phyloP scores from a whole-genome alignment of 2,329 filamentous ascomycete species.

The Claviceps pazoutovae region DNA sequence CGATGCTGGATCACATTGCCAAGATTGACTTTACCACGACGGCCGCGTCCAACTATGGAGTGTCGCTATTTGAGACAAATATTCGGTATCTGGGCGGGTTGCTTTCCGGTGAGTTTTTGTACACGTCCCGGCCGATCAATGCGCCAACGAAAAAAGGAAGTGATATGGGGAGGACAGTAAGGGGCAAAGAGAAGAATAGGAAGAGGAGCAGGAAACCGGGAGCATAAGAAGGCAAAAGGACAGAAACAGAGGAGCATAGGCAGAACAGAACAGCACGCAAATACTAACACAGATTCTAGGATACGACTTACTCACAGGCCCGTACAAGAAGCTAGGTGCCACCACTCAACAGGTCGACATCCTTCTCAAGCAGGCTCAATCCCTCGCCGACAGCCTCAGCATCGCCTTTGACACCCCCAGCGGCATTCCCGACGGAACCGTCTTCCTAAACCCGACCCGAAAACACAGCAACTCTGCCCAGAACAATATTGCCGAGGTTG shows the following conservation, averaged over 20 bases:
- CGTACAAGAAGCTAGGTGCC: conserved; percentile 36
- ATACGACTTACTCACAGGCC: conserved; percentile 60
- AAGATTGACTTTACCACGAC: conserved; percentile 58
- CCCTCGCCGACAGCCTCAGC: conserved; percentile 57
- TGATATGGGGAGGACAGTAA: too few species aligned
- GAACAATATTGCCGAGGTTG: conserved; percentile 64
- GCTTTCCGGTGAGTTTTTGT: conserved; percentile 42
- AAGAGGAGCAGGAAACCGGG: neutral
- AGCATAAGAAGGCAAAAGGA: neutral
- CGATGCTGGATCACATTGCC: conserved; percentile 58
- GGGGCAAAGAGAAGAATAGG: neutral
- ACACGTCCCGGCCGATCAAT: too few species aligned
- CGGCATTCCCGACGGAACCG: conserved; percentile 58
- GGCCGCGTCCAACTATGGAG: conserved; percentile 23
- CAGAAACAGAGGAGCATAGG: neutral
- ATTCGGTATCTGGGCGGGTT: conserved; percentile 78
- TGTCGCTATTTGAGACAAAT: conserved; percentile 81
- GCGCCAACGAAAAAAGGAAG: neutral
- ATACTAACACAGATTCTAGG: conserved; percentile 20
- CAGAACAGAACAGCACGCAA: neutral
- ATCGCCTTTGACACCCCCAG: conserved; percentile 66
- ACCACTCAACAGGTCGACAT: conserved; percentile 33
- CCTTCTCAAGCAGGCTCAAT: conserved; percentile 52
- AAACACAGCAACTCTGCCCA: conserved; percentile 33
- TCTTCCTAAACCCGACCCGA: conserved; percentile 43